Base-by-base conservation (phyloP, 208 protist species). In the Trypanosoma grayi region DNA sequence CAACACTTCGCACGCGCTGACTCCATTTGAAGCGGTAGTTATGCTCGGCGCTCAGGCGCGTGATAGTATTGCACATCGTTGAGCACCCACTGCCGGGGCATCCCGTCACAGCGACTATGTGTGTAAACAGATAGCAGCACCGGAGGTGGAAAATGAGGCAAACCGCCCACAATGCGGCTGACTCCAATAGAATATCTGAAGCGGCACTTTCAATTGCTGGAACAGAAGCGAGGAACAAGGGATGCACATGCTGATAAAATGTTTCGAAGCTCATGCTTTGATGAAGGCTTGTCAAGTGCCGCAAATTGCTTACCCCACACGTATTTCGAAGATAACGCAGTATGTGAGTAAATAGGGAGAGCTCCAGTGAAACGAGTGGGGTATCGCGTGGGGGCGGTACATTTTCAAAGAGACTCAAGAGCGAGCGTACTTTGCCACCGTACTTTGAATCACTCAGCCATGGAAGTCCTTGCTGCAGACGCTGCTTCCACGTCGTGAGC, bases 101-200 rank as follows among this genome's bases (percentile, higher is more conserved):
- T 13, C 66, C 73, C 7, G 67, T 70, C 7, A 79, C 67, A 8
- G 55, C 60, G 0, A 74, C 24, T 11, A 61, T 36, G 44, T 65
- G 57, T 7, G 50, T 66, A 45, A 57, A 69, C 2, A 55, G 53
- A 70, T 66, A 71, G n/a, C 66, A 69, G 24, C 58, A 73, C 2
- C 80, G 67, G 43, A 86, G 66, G 55, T 86, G 68, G 39, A 80
- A 75, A 40, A 79, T 63, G 11, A 80, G 58, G 52, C 75, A 86
- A 9, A 73, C 28, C 16, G 64, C 59, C 80, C 75, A 83, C 20
- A 86, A 40, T 18, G 69, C 33, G 40, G 62, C 47, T 53, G 55
- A 48, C 37, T 79, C 75, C 8, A 62, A 31, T 31, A 73, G 40
- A 43, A 64, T 60, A 3, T 66, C 40, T 4, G 43, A 1, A 56